Evolutionary conservation across 257 asterid genomes (phyloP).

Genomic region (Paraleonurus japonicus): DNA sequence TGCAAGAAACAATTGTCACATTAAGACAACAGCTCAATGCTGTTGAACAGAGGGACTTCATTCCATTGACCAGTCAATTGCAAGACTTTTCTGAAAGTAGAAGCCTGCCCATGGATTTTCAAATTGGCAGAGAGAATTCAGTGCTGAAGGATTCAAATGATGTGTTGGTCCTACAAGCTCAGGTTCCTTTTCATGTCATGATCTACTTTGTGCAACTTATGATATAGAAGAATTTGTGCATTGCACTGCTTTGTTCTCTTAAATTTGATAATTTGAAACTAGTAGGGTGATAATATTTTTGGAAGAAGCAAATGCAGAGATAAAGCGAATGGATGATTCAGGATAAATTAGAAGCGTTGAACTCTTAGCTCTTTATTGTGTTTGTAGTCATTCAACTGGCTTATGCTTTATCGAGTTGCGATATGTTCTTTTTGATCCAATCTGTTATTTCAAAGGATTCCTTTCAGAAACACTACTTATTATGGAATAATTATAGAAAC

Average conservation of each 20-base stretch:
- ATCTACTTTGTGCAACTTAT: not conserved
- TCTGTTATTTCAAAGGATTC: not conserved
- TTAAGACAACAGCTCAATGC: conserved; percentile 68
- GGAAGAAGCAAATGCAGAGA: not conserved
- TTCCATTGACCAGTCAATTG: conserved; percentile 40
- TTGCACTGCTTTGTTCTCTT: not conserved
- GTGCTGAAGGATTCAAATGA: conserved; percentile 43
- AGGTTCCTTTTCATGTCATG: conserved; percentile 41
- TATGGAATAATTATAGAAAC: not conserved
- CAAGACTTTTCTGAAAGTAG: conserved; percentile 43
- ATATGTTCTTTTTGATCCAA: not conserved
- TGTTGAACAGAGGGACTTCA: conserved; percentile 40
- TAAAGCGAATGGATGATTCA: not conserved
- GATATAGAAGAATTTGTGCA: not conserved
- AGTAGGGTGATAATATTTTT: too few relatives aligned
- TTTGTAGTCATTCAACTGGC: not conserved
- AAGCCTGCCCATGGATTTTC: conserved; percentile 37
- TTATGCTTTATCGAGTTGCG: not conserved
- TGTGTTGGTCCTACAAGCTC: conserved; percentile 53
- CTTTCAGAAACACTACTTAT: not conserved
- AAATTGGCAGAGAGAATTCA: conserved; percentile 43
- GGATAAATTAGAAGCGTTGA: not conserved
- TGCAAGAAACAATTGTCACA: conserved; percentile 60
- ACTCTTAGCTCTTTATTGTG: not conserved
- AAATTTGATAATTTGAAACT: conserved; percentile 9